Base-by-base conservation (phyloP, 2,329 filamentous ascomycete species). In the Pseudogymnoascus sp. region DNA sequence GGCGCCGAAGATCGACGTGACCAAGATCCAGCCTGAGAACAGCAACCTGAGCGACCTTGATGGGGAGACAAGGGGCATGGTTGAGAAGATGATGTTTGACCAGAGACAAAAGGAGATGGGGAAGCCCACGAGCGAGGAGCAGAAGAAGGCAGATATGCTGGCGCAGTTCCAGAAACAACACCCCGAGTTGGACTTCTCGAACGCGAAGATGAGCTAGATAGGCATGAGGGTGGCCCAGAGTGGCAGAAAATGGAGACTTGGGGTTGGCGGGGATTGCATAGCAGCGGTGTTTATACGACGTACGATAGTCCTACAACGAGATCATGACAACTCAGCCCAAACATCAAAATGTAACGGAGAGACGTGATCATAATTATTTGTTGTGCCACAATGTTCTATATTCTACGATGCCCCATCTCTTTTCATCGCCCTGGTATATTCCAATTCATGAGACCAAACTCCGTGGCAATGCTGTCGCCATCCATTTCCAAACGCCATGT, bases 61-160 rank as follows among this genome's bases (percentile, higher is more conserved):
- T 72, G 94, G 94, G 64, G 89, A 96, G 81, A 99, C 94, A 60
- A 84, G 94, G 66, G 84, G 86, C 63, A 97, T 99, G 93, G 94
- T 99, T 47, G 94, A 99, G 85, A 99, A 99, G 85, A 99, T 99
- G 94, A 99, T 99, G 94, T 99, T 84, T 71, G 94, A 99, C 78
- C 94, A 99, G 81, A 82, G 89, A 67, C 92, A 97, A 79, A 99
- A 99, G 85, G 92, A 97, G 79, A 79, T 83, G 75, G 94, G 94
- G 4, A 82, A 88, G 75, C 90, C 92, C 54, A 92, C 88, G 11
- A 96, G 90, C 67, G 94, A 97, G 67, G 94, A 99, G 79, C 87
- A 96, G 82, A 90, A 92, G 81, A 97, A 97, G 83, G 77, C 86
- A 72, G 93, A 99, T 61, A 87, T 99, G 69, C 77, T 99, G 72